Conservation (phyloP, 495 filamentous ascomycete species). For the Tetracladium marchalianum region DNA sequence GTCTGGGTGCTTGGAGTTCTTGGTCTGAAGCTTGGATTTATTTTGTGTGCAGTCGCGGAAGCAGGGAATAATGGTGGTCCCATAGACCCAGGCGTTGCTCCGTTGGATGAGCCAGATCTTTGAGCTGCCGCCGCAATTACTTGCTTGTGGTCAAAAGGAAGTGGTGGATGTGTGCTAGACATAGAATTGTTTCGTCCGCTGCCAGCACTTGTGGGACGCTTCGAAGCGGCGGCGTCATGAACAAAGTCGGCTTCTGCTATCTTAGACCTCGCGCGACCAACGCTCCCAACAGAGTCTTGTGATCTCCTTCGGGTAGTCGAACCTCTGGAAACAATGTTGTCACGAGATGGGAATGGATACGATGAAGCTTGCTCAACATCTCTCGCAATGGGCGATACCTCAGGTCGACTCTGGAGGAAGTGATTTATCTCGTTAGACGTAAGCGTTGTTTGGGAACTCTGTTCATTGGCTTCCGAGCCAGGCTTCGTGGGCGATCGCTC, state of each 20-base stretch:
- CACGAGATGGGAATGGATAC: constrained; percentile 21
- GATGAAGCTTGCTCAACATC: constrained; percentile 27
- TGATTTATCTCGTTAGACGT: constrained; percentile 65
- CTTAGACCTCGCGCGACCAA: constrained; percentile 15
- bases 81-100: constrained; percentile 50
- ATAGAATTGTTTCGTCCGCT: constrained; percentile 14
- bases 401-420: constrained; percentile 39
- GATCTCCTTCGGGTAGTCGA: constrained; percentile 15
- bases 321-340: constrained; percentile 10
- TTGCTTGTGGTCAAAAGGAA: constrained; percentile 75
- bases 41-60: constrained; percentile 52
- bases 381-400: constrained; percentile 19
- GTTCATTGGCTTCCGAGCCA: constrained; percentile 41
- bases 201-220: constrained; percentile 14
- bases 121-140: constrained; percentile 70
- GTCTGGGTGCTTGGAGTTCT: constrained; percentile 51
- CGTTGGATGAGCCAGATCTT: constrained; percentile 27
- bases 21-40: constrained; percentile 41
- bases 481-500: constrained; percentile 24
- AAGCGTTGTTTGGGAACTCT: constrained; percentile 63
- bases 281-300: constrained; percentile 29
- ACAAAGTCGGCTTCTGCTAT: constrained; percentile 10
- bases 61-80: constrained; percentile 78
- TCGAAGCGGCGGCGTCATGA: constrained; percentile 11
- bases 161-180: constrained; percentile 49